A percentile compares a stretch with the other conserved stretches of the same genome.
phyloP scores from a whole-genome alignment of 345 rosid genomes.

The Lepidium didymum region DNA sequence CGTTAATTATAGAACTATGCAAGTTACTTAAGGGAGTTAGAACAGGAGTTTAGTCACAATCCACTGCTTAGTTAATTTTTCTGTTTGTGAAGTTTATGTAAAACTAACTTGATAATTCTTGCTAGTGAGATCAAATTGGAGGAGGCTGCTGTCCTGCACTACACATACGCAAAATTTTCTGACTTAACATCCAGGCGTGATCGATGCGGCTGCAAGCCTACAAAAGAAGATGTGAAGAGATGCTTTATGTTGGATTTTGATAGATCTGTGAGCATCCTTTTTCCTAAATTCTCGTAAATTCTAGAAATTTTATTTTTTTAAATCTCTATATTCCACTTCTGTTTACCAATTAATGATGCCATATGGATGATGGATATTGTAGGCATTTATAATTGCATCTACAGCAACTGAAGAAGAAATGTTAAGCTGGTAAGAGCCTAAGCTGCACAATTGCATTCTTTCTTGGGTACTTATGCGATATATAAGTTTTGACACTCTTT shows the following conservation, averaged over 20 bases:
- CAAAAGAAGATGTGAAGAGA: conserved; percentile 92
- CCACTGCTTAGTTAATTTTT: neutral
- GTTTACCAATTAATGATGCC: neutral
- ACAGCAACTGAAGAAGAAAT: conserved; percentile 92
- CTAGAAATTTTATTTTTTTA: neutral
- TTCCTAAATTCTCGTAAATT: neutral
- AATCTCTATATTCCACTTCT: neutral
- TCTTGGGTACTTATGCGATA: neutral
- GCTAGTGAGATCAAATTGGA: conserved; percentile 82
- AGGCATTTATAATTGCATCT: conserved; percentile 98
- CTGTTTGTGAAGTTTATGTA: neutral
- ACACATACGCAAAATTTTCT: conserved; percentile 85
- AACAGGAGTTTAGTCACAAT: neutral
- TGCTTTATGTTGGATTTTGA: conserved; percentile 98
- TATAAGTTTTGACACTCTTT: neutral
- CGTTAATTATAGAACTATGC: neutral
- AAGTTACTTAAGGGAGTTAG: neutral
- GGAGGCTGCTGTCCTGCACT: conserved; percentile 93
- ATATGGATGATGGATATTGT: conserved; percentile 23
- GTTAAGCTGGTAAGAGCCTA: conserved; percentile 64
- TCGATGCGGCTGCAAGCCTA: conserved; percentile 97
- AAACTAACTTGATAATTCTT: neutral
- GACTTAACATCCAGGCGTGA: conserved; percentile 92
- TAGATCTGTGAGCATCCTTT: conserved; percentile 60
- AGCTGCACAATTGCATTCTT: neutral